Base-by-base conservation (phyloP, 176 grass and related monocot species). In the Bolboschoenus planiculmis region DNA sequence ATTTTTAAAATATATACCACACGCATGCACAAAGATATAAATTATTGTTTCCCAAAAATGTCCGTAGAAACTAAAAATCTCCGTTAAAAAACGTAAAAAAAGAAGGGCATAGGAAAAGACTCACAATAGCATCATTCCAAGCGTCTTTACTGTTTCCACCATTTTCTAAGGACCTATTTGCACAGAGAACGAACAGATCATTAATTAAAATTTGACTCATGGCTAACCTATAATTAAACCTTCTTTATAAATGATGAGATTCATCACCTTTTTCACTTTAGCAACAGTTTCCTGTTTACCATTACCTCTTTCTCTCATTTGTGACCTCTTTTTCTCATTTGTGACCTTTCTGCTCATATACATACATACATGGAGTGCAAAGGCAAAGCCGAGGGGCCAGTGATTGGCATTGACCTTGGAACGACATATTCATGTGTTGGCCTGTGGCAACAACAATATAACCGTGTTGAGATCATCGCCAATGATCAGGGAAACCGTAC, bases 351-450 rank as follows among this genome's bases (percentile, higher is more conserved):
- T 63, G 27, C 9, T 34, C 60, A 33, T 33, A n/a, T n/a, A n/a
- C n/a, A n/a, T n/a, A n/a, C n/a, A 63, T 16, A 34, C 29, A 60
- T 29, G 57, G 57, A 60, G 57, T 60, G 9, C n/a, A n/a, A n/a
- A n/a, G n/a, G n/a, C 26, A 60, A 60, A 60, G 11, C 23, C 29
- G 57, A 60, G 24, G 66, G 6, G 5, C 66, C 66, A 21, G 37
- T 42, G 35, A 72, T 72, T 72, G 68, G 68, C 3, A 74, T 74
- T 10, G 68, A 74, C 40, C 40, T 74, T 39, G 68, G 68, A 21
- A 74, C 68, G 5, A 74, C 68, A 4, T 74, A 26, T 44, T 46
- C 37, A 10, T 74, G 68, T 26, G 65, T 82, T 11, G 85, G 85
- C 7, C 20, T 73, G 35, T 73, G 67, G 67, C 37, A 39, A 44